Evolutionary conservation across 495 filamentous ascomycete genomes (phyloP), one percentile per base, ranked within the genome.

Genomic region (Articulospora tetracladia): DNA sequence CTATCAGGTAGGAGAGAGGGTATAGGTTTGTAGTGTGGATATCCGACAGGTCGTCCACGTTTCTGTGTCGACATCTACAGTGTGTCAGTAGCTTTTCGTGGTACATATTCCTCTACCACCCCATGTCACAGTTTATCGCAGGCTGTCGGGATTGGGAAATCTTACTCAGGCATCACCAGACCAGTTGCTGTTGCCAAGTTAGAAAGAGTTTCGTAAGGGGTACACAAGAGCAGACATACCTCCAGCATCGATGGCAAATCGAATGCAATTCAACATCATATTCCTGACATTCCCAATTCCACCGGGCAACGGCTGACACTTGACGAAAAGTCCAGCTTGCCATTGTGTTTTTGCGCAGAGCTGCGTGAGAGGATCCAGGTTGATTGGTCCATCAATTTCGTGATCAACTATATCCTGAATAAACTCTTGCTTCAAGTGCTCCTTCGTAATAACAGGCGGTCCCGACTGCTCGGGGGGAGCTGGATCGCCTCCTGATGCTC

Each of bases 221-320:
- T 2, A 41, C 12, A 22, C 3, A 2, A 19, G 44, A 7, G 13
- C 23, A 20, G 48, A 56, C 64, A 25, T 49, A 63, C 72, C 69
- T 17, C 78, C 78, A 19, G 74, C 76, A 24, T 78, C 78, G 34
- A 81, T 69, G 20, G 74, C 76, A 67, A 76, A 79, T 1, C 78
- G 74, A 0, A 79, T 7, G 59, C 78, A 81, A 8, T 75, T 78
- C 25, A 81, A 54, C 17, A 72, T 62, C 13, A 67, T 63, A 60
- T 74, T 73, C 49, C 67, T 64, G 27, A 74, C 67, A 25, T 66
- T 58, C 17, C 58, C 66, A 34, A 70, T 48, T 26, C 70, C 72
- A 12, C 72, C 72, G 0, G 49, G 26, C n/a, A 62, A 23, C n/a
- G 67, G 49, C 12, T 64, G 68, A 56, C 72, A 74, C 10, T 62